Percentiles rank a stretch among this genome's conserved stretches.
Evolutionary conservation across 805 yeast species (phyloP).

Genomic region (Candida palmyrensis): DNA sequence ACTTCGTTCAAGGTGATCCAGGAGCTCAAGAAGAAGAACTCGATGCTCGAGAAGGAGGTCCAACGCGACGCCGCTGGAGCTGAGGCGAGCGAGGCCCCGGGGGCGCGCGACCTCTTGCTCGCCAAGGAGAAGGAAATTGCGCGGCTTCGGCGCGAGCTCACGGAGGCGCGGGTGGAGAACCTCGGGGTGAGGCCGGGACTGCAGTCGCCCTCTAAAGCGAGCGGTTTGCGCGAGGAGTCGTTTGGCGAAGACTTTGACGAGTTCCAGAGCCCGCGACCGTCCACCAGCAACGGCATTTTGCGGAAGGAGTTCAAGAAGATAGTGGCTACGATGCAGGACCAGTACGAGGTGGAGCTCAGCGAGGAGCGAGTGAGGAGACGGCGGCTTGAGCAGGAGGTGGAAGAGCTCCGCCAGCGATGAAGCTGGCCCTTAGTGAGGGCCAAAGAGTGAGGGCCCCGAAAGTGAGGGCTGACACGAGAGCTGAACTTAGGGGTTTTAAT

Average conservation of each 20-base stretch:
- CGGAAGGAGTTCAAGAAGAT: constrained; percentile 66
- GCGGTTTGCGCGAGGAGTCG: constrained; percentile 7
- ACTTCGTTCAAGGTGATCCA: constrained; percentile 50
- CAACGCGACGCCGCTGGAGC: background rate
- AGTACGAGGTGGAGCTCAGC: constrained; percentile 53
- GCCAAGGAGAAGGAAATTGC: constrained; percentile 37
- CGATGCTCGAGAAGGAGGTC: constrained; percentile 47
- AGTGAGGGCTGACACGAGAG: too few relatives aligned
- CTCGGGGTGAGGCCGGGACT: constrained; percentile 26
- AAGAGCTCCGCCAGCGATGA: constrained; percentile 12
- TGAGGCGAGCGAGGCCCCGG: background rate
- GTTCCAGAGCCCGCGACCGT: constrained; percentile 12
- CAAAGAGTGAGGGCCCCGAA: too few relatives aligned
- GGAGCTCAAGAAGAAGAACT: constrained; percentile 47
- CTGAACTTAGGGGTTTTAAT: too few relatives aligned
- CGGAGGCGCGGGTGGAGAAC: constrained; percentile 39
- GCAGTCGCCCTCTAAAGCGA: constrained; percentile 10
- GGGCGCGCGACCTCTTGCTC: constrained; percentile 6
- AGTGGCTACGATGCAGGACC: constrained; percentile 55
- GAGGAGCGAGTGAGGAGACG: constrained; percentile 50
- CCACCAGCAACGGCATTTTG: constrained; percentile 47
- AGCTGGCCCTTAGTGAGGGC: too few relatives aligned
- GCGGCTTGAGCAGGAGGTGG: constrained; percentile 36
- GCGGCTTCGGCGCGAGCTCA: constrained; percentile 41
- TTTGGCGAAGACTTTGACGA: constrained; percentile 14